Evolutionary conservation across 2,329 filamentous ascomycete genomes (phyloP).

Genomic region (Myriosclerotinia duriaeana): DNA sequence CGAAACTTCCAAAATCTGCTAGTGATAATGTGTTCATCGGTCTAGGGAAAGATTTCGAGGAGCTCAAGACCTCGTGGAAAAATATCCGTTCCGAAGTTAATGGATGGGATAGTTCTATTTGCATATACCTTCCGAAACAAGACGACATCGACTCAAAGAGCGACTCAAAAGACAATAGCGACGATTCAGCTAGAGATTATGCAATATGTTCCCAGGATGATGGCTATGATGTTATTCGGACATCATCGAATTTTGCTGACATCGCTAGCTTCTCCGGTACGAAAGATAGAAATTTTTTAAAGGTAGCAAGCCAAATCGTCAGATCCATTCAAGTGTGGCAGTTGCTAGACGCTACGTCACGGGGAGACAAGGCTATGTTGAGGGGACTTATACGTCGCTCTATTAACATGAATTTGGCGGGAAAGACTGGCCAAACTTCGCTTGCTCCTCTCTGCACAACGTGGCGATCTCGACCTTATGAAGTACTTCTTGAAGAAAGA

Average conservation of each 20-base stretch:
- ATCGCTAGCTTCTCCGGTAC: background rate
- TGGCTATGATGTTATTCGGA: background rate
- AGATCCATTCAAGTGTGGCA: background rate
- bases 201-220: background rate
- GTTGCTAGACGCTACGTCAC: background rate
- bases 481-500: background rate
- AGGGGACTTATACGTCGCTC: background rate
- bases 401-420: background rate
- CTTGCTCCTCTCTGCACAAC: background rate
- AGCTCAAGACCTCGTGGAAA: background rate
- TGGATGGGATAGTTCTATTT: background rate
- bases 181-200: background rate
- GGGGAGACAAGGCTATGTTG: background rate
- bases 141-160: background rate
- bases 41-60: background rate
- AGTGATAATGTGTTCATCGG: background rate
- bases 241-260: background rate
- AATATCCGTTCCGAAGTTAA: background rate
- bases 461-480: background rate
- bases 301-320: background rate
- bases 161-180: background rate
- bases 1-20: background rate
- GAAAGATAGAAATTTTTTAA: background rate
- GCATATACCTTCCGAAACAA: background rate
- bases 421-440: background rate